Evolutionary conservation across 805 yeast genomes (phyloP), one percentile per base, ranked within the genome.

Genomic region (Cyberlindnera xylosilytica): DNA sequence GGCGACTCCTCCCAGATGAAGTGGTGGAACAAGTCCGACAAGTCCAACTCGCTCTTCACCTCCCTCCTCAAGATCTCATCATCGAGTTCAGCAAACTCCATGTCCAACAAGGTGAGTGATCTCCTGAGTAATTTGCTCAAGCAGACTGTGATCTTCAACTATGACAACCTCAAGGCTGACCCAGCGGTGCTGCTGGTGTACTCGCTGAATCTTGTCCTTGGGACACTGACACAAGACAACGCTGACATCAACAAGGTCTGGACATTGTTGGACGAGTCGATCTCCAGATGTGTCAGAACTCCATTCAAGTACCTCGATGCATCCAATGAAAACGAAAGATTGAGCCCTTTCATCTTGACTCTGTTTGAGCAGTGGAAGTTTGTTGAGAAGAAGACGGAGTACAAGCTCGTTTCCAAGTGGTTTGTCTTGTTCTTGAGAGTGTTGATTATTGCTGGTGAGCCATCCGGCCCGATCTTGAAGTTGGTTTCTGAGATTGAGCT

Each of bases 251-350:
- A 37, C 1, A 64, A 66, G 29, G 56, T 88, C 3, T 83, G 87
- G 83, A 66, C 65, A 10, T 60, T 87, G 23, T 49, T 91, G 6
- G 96, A 91, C 57, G 93, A 90, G 59, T 67, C 87, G 0, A 71
- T 88, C 23, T 70, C 87, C 1, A 73, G 97, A 48, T 72, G 82
- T 47, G 73, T 83, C 28, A 73, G 77, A 47, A 64, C 88, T 0
- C 97, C 98, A 0, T 93, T 84, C 64, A 88, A 86, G 57, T 91
- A 89, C 53, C 73, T 87, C 40, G 97, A 91, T 57, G 47, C 61
- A 39, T 70, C 78, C 3, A 62, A 59, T 22, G 42, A 49, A 1
- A 54, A 55, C n/a, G 45, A 52, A 0, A 52, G 56, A 22, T 53
- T 79, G 12, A 79, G 88, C 44, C 86, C 88, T 0, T 72, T 83